phyloP scores from a whole-genome alignment of 208 protist genomes.

The Acanthamoeba rhysodes region DNA sequence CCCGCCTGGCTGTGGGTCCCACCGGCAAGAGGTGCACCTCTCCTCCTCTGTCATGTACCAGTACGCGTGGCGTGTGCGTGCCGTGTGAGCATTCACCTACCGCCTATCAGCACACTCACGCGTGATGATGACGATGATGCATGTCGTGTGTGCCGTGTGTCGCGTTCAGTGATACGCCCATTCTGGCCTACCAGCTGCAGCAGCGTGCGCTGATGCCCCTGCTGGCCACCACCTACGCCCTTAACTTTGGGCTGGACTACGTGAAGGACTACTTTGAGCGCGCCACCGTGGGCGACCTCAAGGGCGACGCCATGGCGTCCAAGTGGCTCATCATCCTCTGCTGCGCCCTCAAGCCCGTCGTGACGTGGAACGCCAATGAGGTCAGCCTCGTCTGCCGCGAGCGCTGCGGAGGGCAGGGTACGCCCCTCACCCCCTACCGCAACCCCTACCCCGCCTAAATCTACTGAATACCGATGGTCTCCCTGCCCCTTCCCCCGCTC shows the following conservation, averaged over 20 bases:
- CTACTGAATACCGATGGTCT: background rate
- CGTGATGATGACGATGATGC: background rate
- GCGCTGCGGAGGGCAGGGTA: slow-evolving; percentile 80
- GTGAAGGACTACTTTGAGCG: slow-evolving; percentile 82
- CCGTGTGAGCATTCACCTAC: background rate
- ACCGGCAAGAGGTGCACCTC: slow-evolving; percentile 58
- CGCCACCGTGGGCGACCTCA: slow-evolving; percentile 2
- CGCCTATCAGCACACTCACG: background rate
- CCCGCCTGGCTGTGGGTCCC: slow-evolving; percentile 76
- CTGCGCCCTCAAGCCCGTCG: slow-evolving; percentile 82
- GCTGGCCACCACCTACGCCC: slow-evolving; percentile 79
- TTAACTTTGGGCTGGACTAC: slow-evolving; percentile 83
- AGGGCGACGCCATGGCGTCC: background rate
- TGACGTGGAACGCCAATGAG: slow-evolving; percentile 77
- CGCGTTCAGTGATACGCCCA: slow-evolving; percentile 77
- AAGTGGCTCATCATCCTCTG: slow-evolving; percentile 67
- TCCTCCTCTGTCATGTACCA: background rate
- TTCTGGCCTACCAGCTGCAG: slow-evolving; percentile 85
- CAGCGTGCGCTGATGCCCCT: slow-evolving; percentile 83
- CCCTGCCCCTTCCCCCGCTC: background rate
- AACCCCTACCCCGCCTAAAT: background rate
- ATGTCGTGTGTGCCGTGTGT: background rate
- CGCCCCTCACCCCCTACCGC: background rate
- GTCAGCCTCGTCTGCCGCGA: slow-evolving; percentile 71
- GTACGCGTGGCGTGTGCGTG: no score